Evolutionary conservation across 176 grass and related monocot species (phyloP).

Genomic region (Otatea glauca): DNA sequence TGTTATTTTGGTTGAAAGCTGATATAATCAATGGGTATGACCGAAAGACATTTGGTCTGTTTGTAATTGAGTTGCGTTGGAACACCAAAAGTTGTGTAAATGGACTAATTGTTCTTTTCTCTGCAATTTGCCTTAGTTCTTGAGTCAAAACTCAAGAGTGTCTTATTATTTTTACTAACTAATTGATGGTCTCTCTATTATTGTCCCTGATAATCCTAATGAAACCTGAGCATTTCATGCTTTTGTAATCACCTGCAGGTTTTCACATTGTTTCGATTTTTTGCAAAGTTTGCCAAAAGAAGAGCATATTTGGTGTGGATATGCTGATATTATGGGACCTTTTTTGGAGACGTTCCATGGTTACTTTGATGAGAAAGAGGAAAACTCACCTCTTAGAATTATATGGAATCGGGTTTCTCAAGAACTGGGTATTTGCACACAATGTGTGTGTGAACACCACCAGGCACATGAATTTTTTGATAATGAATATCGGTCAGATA

Average conservation of each 20-base stretch:
- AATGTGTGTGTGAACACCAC: slow-evolving; percentile 89
- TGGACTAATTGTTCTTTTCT: not conserved
- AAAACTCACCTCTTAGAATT: slow-evolving; percentile 56
- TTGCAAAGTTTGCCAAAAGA: slow-evolving; percentile 56
- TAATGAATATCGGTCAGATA: slow-evolving; percentile 62
- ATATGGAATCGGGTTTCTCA: slow-evolving; percentile 77
- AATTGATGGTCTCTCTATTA: not conserved
- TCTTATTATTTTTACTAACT: not conserved
- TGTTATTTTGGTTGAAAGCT: slow-evolving; percentile 15
- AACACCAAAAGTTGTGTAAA: slow-evolving; percentile 23
- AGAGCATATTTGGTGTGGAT: slow-evolving; percentile 88
- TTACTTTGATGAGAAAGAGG: slow-evolving; percentile 59
- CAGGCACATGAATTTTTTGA: slow-evolving; percentile 70
- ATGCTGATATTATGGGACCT: slow-evolving; percentile 77
- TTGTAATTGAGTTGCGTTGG: slow-evolving; percentile 8
- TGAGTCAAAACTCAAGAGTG: not conserved
- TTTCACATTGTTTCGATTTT: slow-evolving; percentile 85
- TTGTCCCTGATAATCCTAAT: slow-evolving; percentile 13
- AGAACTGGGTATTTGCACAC: slow-evolving; percentile 75
- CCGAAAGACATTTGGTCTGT: slow-evolving; percentile 4
- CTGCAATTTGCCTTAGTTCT: not conserved
- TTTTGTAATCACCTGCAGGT: slow-evolving; percentile 61
- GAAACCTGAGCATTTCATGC: slow-evolving; percentile 32
- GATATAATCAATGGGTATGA: not conserved
- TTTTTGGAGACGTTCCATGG: slow-evolving; percentile 87